Evolutionary conservation across 257 asterid genomes (phyloP).

Genomic region (Nicotiana obtusifolia): DNA sequence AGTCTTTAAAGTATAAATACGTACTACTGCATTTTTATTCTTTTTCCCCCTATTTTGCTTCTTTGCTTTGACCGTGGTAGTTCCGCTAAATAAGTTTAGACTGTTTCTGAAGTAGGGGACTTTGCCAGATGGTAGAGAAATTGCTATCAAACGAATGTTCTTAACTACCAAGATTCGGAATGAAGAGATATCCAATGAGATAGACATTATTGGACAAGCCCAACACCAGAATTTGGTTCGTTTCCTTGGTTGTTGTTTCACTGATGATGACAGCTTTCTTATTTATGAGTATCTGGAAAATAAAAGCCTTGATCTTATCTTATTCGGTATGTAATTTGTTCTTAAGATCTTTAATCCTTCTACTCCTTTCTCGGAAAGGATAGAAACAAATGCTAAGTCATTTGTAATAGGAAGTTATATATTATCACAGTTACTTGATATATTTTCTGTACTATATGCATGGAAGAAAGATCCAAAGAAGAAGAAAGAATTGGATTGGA

Average conservation of each 20-base stretch:
- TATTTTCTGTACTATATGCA: not conserved
- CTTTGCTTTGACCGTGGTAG: not conserved
- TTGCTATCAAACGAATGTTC: slow-evolving; percentile 14
- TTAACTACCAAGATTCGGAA: slow-evolving; percentile 11
- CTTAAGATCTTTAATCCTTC: not conserved
- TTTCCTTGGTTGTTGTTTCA: slow-evolving; percentile 16
- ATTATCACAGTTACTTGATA: no score
- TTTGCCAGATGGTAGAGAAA: slow-evolving; percentile 12
- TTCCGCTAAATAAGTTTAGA: not conserved
- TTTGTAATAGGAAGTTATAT: not conserved
- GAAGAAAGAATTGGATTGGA: slow-evolving; percentile 15
- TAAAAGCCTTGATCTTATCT: slow-evolving; percentile 15
- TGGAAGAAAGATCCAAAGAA: slow-evolving; percentile 12
- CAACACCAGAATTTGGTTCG: slow-evolving; percentile 17
- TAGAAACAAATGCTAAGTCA: not conserved
- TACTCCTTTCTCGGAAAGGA: not conserved
- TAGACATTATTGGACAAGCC: slow-evolving; percentile 8
- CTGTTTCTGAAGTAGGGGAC: slow-evolving; percentile 15
- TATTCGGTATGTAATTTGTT: slow-evolving; percentile 8
- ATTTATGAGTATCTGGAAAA: slow-evolving; percentile 13
- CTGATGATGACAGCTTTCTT: slow-evolving; percentile 7
- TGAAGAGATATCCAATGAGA: slow-evolving; percentile 15
- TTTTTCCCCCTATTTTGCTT: not conserved
- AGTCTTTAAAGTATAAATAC: slow-evolving; percentile 14
- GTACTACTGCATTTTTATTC: not conserved